Conservation (phyloP, 2,329 filamentous ascomycete species). For the Aspergillus luchuensis region DNA sequence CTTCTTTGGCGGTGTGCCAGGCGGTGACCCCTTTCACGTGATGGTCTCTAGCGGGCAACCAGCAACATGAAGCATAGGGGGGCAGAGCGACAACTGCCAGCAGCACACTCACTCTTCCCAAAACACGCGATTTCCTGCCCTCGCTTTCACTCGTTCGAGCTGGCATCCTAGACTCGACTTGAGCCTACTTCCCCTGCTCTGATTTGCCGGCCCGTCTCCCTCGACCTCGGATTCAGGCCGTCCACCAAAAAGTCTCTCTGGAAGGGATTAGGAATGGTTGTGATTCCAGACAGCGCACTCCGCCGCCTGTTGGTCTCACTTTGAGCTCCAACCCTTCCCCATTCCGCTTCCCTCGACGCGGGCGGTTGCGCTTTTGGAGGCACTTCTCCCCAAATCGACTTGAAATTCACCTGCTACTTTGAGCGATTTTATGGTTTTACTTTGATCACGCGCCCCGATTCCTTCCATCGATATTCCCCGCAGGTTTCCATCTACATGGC, state of each 20-base stretch:
- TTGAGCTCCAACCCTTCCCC: slow-evolving; percentile 29
- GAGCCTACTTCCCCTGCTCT: neutral
- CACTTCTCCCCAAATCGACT: neutral
- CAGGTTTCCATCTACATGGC: slow-evolving; percentile 29
- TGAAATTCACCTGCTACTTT: neutral
- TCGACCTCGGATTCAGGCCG: slow-evolving; percentile 4
- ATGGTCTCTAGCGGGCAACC: slow-evolving; percentile 23
- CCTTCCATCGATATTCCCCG: slow-evolving; percentile 24
- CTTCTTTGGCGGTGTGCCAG: slow-evolving; percentile 18
- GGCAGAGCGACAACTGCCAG: slow-evolving; percentile 34
- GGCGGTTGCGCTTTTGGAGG: slow-evolving; percentile 14
- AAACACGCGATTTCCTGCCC: slow-evolving; percentile 25
- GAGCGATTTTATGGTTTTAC: slow-evolving; percentile 8
- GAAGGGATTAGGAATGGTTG: slow-evolving; percentile 32
- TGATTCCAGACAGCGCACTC: slow-evolving; percentile 35
- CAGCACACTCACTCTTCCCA: slow-evolving; percentile 28
- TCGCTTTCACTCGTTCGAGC: slow-evolving; percentile 7
- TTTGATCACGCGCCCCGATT: slow-evolving; percentile 18
- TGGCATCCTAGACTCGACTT: slow-evolving; percentile 6
- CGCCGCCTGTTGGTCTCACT: slow-evolving; percentile 40
- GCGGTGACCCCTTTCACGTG: slow-evolving; percentile 25
- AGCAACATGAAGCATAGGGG: slow-evolving; percentile 29
- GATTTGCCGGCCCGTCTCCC: slow-evolving; percentile 1
- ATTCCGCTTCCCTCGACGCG: slow-evolving; percentile 21
- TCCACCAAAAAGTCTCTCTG: slow-evolving; percentile 9